Evolutionary conservation across 2,329 filamentous ascomycete genomes (phyloP).

Genomic region (Kalmusia sp.): DNA sequence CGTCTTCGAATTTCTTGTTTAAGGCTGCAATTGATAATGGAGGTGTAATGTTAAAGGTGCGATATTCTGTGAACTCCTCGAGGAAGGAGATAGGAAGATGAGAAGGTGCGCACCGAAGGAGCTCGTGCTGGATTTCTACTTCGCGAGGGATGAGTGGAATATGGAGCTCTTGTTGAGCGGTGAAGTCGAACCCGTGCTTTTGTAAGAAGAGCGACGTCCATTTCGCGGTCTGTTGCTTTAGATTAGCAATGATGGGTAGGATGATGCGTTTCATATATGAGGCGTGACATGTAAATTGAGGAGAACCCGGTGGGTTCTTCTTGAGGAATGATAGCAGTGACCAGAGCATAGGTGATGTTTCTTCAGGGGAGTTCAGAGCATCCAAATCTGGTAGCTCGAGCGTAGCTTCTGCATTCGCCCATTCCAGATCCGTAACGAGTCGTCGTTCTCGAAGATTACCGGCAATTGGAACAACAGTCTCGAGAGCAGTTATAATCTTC

Average conservation of each 20-base stretch:
- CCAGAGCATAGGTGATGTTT: constrained; percentile 9
- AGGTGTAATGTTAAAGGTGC: constrained; percentile 29
- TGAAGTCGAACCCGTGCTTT: constrained; percentile 23
- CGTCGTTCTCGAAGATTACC: constrained; percentile 45
- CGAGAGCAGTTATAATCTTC: constrained; percentile 31
- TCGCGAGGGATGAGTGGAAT: constrained; percentile 24
- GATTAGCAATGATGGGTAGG: constrained; percentile 18
- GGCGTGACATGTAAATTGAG: neutral
- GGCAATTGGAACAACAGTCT: constrained; percentile 38
- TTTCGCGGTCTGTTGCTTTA: constrained; percentile 25
- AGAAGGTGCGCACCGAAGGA: constrained; percentile 6
- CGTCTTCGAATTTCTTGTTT: constrained; percentile 21
- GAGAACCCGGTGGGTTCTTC: neutral
- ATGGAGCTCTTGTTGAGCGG: neutral
- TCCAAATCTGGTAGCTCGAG: constrained; percentile 16
- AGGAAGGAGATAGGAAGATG: constrained; percentile 27
- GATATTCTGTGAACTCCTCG: constrained; percentile 28
- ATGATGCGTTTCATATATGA: constrained; percentile 27
- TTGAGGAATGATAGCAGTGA: constrained; percentile 17
- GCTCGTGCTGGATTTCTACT: neutral
- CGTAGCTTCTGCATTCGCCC: constrained; percentile 31
- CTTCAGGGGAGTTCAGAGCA: neutral
- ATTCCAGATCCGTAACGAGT: constrained; percentile 38
- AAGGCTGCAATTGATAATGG: constrained; percentile 24
- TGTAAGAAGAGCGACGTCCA: constrained; percentile 34